Base-by-base conservation (phyloP, 2,329 filamentous ascomycete species). In the Setomelanomma holmii region DNA sequence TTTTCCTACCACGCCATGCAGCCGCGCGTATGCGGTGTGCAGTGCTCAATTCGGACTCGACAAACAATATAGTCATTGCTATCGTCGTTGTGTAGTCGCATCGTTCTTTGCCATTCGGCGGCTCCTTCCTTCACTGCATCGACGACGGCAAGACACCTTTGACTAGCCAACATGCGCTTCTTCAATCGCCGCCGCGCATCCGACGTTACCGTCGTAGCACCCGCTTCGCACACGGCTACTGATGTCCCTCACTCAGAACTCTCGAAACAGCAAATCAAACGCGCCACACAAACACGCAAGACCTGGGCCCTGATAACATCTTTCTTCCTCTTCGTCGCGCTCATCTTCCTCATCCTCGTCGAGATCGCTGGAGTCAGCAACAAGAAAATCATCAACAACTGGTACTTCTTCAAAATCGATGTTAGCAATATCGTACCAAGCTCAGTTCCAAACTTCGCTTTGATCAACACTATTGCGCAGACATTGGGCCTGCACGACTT, bases 401-500 rank as follows among this genome's bases (percentile, higher is more conserved):
- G 90, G 63, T 96, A 89, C 78, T 95, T 97, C 75, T 88, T 96
- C 75, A 89, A 88, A 64, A 84, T 97, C 66, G 84, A 96, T 75
- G 83, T 97, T 42, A 85, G 89, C 62, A 84, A 96, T 66, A 89
- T 97, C 70, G 88, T 96, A 50, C 89, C 89, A 0, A 79, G 85
- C 27, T 86, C 84, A 4, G 84, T 90, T 14, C 88, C 89, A 36
- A 89, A 92, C 70, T 86, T 86, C 8, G 77, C 82, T 20, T 82
- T 96, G 40, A 89, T 96, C 75, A 96, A 96, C 79, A 91, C 87
- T 40, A 92, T 96, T 60, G 91, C 92, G 4, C 87, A 90, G 45
- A 90, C 89, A 19, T 80, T 97, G 47, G 93, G 93, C 23, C 82
- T 97, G 42, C 91, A 96, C 72, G 93, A 97, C 75, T 97, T 96